These are phyloP conservation scores for Fusarium pilosicola DNA, from an alignment of 2,329 filamentous ascomycete genomes.

Conservation along the genomic window DNA sequence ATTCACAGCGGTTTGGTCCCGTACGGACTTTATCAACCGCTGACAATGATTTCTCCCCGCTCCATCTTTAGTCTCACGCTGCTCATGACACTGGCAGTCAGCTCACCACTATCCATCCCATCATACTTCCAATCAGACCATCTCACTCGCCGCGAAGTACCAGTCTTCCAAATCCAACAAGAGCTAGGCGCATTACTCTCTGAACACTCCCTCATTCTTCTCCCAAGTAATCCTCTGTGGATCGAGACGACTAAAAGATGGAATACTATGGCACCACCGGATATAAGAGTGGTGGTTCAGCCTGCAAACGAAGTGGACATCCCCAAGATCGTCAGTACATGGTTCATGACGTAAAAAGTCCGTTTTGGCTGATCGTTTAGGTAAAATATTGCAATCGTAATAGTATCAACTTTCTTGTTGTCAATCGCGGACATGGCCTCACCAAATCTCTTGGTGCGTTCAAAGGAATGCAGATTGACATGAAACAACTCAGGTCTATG, in stretches of 20 bases:
- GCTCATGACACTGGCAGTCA: fast-evolving
- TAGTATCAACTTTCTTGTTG: not conserved
- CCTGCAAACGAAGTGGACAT: not conserved
- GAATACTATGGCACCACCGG: not conserved
- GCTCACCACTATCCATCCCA: not conserved
- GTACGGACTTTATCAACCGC: not conserved
- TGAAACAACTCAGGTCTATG: not conserved
- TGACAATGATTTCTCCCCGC: fast-evolving
- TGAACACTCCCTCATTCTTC: not conserved
- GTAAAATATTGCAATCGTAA: not conserved
- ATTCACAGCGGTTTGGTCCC: not conserved
- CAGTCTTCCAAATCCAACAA: not conserved
- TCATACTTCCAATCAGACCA: not conserved
- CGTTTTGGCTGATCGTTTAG: not conserved
- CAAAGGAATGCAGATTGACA: not conserved
- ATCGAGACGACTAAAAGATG: not conserved
- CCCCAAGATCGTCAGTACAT: not conserved
- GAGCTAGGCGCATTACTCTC: not conserved
- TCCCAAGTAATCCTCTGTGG: not conserved
- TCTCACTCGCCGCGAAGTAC: not conserved
- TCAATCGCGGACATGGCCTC: not conserved
- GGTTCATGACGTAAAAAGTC: fast-evolving
- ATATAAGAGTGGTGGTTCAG: not conserved
- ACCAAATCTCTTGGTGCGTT: not conserved
- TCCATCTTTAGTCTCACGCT: not conserved